Evolutionary conservation across 371 early-diverging fungal species (phyloP).

Genomic region (Syncephalis fuscata): DNA sequence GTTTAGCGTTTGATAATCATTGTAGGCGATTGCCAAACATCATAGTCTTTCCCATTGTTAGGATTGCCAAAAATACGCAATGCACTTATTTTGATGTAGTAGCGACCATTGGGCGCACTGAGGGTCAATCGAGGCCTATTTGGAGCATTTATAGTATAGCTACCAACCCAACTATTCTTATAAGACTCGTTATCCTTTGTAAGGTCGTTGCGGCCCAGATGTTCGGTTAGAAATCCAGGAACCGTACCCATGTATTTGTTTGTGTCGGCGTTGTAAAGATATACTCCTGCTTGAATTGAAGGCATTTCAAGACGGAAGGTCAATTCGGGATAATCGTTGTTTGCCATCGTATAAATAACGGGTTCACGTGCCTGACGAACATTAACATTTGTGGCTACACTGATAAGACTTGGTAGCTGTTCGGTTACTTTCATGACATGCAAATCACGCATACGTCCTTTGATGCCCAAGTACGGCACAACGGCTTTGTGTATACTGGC

Average conservation of each 20-base stretch:
- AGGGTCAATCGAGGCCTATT: too few relatives aligned
- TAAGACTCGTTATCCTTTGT: not conserved
- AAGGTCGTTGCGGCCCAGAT: not conserved
- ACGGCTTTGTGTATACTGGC: slow-evolving; percentile 10
- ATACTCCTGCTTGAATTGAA: not conserved
- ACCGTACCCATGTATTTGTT: not conserved
- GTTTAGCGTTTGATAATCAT: not conserved
- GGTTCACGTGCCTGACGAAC: not conserved
- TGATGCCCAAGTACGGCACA: slow-evolving; percentile 36
- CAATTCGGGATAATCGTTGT: not conserved
- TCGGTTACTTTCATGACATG: slow-evolving; percentile 3
- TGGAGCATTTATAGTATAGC: too few relatives aligned
- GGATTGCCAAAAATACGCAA: slow-evolving; percentile 3
- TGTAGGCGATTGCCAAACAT: slow-evolving; percentile 3
- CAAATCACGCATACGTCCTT: slow-evolving; percentile 32
- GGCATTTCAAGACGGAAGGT: not conserved
- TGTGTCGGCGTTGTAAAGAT: slow-evolving; percentile 1
- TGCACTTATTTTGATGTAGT: not conserved
- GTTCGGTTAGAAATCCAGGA: not conserved
- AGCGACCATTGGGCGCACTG: too few relatives aligned
- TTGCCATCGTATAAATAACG: not conserved
- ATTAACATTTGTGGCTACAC: not conserved
- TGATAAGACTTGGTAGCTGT: slow-evolving; percentile 1
- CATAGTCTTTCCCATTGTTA: slow-evolving; percentile 1
- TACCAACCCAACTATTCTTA: not conserved